A percentile compares a stretch with the other conserved stretches of the same genome.
Conservation (phyloP, 176 grass and related monocot species). For the Dendrocalamus sinicus region DNA sequence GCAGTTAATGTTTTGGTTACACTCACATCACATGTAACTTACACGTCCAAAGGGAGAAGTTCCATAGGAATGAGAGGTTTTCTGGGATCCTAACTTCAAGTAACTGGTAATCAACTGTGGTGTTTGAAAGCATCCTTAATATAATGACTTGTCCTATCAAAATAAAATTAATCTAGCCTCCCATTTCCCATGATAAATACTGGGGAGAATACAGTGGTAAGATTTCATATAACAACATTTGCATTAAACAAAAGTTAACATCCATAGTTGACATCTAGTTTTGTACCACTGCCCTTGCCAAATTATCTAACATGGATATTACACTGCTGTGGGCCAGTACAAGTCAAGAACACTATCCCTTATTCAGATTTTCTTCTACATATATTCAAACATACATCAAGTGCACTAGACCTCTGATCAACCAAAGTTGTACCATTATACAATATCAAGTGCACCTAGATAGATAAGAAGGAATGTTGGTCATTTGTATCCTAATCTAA, state of each 20-base stretch:
- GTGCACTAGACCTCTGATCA: not conserved
- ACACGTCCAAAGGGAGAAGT: not conserved
- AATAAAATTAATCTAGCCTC: not conserved
- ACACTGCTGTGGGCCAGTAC: conserved; percentile 2
- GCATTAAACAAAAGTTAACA: conserved; percentile 10
- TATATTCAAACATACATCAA: not conserved
- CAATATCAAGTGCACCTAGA: not conserved
- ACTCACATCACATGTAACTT: not conserved
- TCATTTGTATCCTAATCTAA: not conserved
- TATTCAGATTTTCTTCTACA: not conserved
- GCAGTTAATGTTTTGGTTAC: not conserved
- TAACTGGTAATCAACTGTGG: not conserved
- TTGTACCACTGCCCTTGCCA: not conserved
- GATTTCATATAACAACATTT: not conserved
- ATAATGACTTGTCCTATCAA: not conserved
- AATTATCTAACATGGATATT: conserved; percentile 3
- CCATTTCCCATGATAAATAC: not conserved
- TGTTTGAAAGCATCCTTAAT: not conserved
- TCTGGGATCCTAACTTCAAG: not conserved
- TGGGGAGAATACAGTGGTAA: not conserved
- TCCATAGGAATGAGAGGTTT: not conserved
- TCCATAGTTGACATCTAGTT: not conserved
- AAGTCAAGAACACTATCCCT: not conserved
- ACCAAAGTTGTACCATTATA: not conserved
- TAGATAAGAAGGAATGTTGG: not conserved